These are phyloP conservation scores for Aspergillus homomorphus DNA, from an alignment of 495 filamentous ascomycete species.

Conservation along the genomic window DNA sequence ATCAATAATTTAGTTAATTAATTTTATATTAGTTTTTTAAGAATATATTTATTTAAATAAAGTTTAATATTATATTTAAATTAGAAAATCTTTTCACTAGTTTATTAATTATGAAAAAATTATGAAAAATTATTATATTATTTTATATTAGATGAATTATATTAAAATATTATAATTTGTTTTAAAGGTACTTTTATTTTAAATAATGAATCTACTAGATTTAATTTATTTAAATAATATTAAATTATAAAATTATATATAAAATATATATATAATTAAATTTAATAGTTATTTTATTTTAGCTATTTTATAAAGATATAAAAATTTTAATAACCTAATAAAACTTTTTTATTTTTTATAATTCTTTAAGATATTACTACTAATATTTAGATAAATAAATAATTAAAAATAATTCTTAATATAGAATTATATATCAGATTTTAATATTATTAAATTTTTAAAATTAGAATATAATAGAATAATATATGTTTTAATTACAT, in stretches of 20 bases:
- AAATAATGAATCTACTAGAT: not conserved
- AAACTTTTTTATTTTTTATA: not conserved
- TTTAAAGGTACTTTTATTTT: conserved; percentile 1
- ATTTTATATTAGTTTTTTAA: conserved; percentile 1
- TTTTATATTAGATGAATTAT: not conserved
- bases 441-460: not conserved
- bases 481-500: not conserved
- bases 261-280: conserved; percentile 1
- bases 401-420: conserved; percentile 5
- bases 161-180: conserved; percentile 3
- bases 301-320: conserved; percentile 1
- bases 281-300: not conserved
- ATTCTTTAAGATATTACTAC: not conserved
- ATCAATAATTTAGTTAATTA: not conserved
- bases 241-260: conserved; percentile 1
- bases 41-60: not conserved
- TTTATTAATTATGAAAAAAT: not conserved
- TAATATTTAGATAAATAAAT: conserved; percentile 4
- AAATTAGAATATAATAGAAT: not conserved
- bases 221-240: not conserved
- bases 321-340: not conserved
- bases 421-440: not conserved
- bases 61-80: conserved; percentile 1
- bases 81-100: not conserved
- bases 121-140: conserved; percentile 4